Evolutionary conservation across 1,284 basidiomycete species (phyloP), one percentile per base, ranked within the genome.

Genomic region (Melanopsichium pennsylvanicum): DNA sequence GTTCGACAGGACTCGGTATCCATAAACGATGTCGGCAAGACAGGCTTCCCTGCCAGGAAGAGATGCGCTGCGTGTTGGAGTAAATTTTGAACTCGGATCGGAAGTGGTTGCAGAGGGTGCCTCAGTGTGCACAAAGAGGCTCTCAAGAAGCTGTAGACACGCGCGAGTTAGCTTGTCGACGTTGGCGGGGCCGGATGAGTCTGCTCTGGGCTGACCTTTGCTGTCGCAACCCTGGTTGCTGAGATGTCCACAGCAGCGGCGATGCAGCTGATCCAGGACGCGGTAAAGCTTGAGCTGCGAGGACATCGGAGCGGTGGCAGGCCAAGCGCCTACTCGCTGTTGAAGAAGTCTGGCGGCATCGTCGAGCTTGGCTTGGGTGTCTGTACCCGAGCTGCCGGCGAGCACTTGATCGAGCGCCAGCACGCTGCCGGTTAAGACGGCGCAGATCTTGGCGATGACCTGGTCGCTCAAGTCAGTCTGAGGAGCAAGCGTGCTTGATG

Each of bases 231-330:
- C 56, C 31, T 59, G 66, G 35, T 18, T 40, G 32, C 55, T 38
- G 12, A 64, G 29, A 44, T 64, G 63, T 41, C 43, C 39, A 21
- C 66, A 57, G 35, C 54, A 46, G 32, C 70, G 59, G 21, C 70
- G 70, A 34, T 57, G 50, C 5, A 72, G 38, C 40, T 62, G 70
- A 18, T 64, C 70, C 5, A 72, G 12, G 13, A 69, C 66, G 15
- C 70, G 64, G 26, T 64, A 55, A 2, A 63, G 47, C 51, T 72
- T 72, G 52, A 57, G 34, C 45, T 64, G 59, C 18, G 56, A 52
- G 12, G 54, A 29, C 37, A 50, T 40, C 12, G 52, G 21, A 12
- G 47, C 48, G 16, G 34, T 52, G 2, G 9, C 21, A 16, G 67
- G 67, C 67, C 67, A 70, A 5, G 5, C 21, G 10, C 22, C 21